Percentiles rank a stretch among this genome's conserved stretches.
Conservation (phyloP, 495 filamentous ascomycete species). For the Lasiosphaeria miniovina region DNA sequence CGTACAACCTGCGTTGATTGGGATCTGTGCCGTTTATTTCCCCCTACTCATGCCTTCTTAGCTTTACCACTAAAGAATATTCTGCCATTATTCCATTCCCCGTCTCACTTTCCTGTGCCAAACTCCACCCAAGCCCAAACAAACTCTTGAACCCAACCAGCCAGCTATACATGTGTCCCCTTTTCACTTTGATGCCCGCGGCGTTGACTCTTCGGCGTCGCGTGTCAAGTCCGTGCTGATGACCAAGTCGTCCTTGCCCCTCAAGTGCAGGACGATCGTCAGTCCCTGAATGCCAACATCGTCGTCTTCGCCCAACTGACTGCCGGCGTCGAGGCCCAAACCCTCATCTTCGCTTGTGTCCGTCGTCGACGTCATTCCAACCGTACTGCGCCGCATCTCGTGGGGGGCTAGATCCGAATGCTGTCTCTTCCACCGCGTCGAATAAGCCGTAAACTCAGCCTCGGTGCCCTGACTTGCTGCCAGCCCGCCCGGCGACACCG, state of each 20-base stretch:
- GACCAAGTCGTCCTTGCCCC: slow-evolving; percentile 44
- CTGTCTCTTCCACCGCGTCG: slow-evolving; percentile 1
- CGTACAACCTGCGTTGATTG: too few species aligned
- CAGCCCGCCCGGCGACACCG: background rate
- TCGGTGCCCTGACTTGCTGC: background rate
- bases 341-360: slow-evolving; percentile 2
- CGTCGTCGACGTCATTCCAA: background rate
- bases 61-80: too few species aligned
- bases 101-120: too few species aligned
- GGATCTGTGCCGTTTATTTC: too few species aligned
- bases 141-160: background rate
- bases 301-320: slow-evolving; percentile 14
- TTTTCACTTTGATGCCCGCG: background rate
- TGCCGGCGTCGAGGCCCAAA: background rate
- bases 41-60: too few species aligned
- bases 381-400: background rate
- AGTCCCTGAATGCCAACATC: slow-evolving; percentile 41
- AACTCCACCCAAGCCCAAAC: too few species aligned
- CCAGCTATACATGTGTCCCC: background rate
- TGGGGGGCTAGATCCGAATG: background rate
- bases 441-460: background rate
- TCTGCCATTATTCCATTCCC: too few species aligned
- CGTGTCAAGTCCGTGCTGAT: slow-evolving; percentile 41
- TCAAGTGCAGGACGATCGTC: slow-evolving; percentile 45
- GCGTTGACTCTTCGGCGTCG: background rate